A percentile compares a stretch with the other conserved stretches of the same genome.
phyloP scores from a whole-genome alignment of 768 basidiomycete genomes.

The Kwoniella europaea region DNA sequence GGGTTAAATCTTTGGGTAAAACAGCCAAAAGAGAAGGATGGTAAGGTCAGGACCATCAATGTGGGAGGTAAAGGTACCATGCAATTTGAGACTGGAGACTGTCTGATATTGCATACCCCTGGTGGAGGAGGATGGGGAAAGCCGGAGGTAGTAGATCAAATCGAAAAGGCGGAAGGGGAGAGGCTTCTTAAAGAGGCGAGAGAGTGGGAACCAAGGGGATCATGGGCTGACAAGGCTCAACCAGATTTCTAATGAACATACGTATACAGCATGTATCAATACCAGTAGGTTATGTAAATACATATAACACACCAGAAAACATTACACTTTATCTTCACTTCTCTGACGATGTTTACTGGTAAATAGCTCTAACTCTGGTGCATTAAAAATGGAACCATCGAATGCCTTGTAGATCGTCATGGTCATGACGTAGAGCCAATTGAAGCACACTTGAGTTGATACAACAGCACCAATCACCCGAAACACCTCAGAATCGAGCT shows the following conservation, averaged over 20 bases:
- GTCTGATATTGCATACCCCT: conserved; percentile 34
- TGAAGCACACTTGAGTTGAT: conserved; percentile 39
- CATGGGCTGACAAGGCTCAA: conserved; percentile 55
- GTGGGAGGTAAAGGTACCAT: conserved; percentile 33
- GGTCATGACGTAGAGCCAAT: conserved; percentile 51
- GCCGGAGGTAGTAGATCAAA: conserved; percentile 29
- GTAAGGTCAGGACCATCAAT: conserved; percentile 25
- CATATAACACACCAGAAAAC: neutral
- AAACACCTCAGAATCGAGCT: conserved; percentile 52
- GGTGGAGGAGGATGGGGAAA: conserved; percentile 48
- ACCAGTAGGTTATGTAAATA: neutral
- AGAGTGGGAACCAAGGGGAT: conserved; percentile 54
- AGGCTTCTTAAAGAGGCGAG: conserved; percentile 29
- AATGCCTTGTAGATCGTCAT: conserved; percentile 38
- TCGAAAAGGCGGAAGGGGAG: conserved; percentile 36
- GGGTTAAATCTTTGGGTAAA: conserved; percentile 25
- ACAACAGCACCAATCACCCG: conserved; percentile 50
- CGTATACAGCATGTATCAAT: neutral
- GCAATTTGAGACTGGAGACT: conserved; percentile 26
- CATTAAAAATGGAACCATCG: conserved; percentile 50
- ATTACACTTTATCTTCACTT: neutral
- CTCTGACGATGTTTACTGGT: neutral
- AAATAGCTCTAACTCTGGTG: conserved; percentile 32
- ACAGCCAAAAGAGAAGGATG: conserved; percentile 21
- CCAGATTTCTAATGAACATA: conserved; percentile 26